Percentiles rank a stretch among this genome's conserved stretches.
phyloP scores from a whole-genome alignment of 169 alveolate genomes.

The Eimeria nieschulzi region DNA sequence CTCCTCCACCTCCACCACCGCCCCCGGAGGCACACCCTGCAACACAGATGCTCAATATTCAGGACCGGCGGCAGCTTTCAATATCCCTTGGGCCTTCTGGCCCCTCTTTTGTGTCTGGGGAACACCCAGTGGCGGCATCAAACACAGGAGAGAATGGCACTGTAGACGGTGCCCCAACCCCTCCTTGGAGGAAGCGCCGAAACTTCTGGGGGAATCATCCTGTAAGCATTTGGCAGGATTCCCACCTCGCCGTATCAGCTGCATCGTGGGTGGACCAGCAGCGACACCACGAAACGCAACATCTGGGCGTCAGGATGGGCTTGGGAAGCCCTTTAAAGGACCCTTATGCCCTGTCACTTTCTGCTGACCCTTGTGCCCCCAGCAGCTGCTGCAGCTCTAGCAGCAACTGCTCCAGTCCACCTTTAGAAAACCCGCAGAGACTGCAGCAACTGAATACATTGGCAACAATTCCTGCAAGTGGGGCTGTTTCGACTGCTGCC shows the following conservation, averaged over 20 bases:
- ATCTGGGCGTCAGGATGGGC: not conserved
- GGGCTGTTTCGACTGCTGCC: constrained; percentile 8
- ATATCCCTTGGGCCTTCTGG: constrained; percentile 58
- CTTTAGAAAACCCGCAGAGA: not conserved
- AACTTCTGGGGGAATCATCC: not conserved
- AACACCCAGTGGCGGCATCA: too few relatives aligned
- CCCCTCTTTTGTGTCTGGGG: not conserved
- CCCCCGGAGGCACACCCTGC: constrained; percentile 35
- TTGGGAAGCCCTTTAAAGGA: constrained; percentile 5
- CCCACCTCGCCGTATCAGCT: not conserved
- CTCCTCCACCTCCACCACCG: constrained; percentile 57
- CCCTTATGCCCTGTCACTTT: constrained; percentile 8
- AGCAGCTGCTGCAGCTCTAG: constrained; percentile 15
- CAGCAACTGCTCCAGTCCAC: not conserved
- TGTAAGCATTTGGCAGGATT: not conserved
- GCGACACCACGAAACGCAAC: not conserved
- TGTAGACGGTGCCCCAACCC: constrained; percentile 12
- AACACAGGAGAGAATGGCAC: too few relatives aligned
- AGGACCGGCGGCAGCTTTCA: not conserved
- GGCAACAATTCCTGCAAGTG: not conserved
- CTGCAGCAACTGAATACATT: constrained; percentile 40
- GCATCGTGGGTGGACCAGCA: not conserved
- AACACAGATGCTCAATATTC: constrained; percentile 8
- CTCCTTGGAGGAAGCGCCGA: constrained; percentile 36
- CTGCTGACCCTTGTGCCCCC: constrained; percentile 30